These are phyloP conservation scores for Whalleya microplaca DNA, from an alignment of 2,329 filamentous ascomycete species.

Conservation along the genomic window DNA sequence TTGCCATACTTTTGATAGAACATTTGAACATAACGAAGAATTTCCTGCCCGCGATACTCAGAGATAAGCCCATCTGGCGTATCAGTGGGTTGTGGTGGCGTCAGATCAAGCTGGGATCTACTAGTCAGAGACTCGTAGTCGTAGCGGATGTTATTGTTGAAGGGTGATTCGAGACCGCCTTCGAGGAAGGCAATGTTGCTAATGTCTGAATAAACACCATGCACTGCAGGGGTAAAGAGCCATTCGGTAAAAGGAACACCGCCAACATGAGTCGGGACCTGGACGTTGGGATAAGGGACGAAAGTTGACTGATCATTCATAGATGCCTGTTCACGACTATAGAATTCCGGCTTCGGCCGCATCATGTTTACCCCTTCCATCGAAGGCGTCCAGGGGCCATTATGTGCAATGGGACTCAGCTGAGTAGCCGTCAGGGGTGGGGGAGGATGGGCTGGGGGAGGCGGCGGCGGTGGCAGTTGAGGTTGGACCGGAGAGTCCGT, in stretches of 20 bases:
- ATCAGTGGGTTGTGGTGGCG: constrained; percentile 45
- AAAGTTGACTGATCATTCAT: constrained; percentile 40
- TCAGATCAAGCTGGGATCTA: constrained; percentile 49
- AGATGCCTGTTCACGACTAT: constrained; percentile 28
- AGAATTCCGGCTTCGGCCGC: constrained; percentile 44
- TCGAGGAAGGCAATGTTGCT: constrained; percentile 52
- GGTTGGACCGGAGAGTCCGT: constrained; percentile 42
- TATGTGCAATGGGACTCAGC: constrained; percentile 30
- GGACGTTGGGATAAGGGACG: constrained; percentile 39
- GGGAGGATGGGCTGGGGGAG: constrained; percentile 1
- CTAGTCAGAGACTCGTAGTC: constrained; percentile 55
- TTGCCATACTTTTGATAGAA: constrained; percentile 50
- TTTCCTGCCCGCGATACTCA: constrained; percentile 49
- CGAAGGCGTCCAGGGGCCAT: constrained; percentile 37
- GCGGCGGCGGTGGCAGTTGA: constrained; percentile 32
- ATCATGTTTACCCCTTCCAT: constrained; percentile 44
- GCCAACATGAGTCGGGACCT: constrained; percentile 40
- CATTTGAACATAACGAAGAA: constrained; percentile 47
- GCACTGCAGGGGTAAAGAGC: constrained; percentile 54
- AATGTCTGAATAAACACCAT: constrained; percentile 47
- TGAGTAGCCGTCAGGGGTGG: constrained; percentile 25
- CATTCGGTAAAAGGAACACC: constrained; percentile 53
- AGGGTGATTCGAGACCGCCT: constrained; percentile 53
- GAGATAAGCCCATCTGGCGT: constrained; percentile 49
- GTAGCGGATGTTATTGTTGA: constrained; percentile 55